These are phyloP conservation scores for Alternaria sp. DNA, from an alignment of 2,329 filamentous ascomycete species.

Conservation along the genomic window DNA sequence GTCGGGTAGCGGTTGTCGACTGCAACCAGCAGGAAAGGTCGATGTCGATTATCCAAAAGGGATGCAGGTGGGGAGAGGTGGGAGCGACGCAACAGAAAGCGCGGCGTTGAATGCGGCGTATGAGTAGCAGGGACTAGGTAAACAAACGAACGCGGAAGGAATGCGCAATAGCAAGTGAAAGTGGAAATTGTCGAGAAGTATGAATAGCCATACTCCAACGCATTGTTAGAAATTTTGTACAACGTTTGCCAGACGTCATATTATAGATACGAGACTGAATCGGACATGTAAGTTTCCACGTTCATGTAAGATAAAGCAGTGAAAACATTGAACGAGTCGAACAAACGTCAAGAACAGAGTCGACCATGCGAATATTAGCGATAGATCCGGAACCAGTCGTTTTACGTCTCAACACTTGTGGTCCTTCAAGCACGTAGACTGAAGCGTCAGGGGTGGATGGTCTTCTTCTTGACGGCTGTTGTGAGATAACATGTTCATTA, in stretches of 20 bases:
- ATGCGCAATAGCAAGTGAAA: constrained; percentile 6
- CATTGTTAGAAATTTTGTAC: not conserved
- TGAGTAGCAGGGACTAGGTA: constrained; percentile 3
- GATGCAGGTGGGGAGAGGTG: constrained; percentile 7
- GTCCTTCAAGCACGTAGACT: not conserved
- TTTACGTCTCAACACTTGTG: not conserved
- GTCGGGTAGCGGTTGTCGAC: constrained; percentile 17
- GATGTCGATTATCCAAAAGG: constrained; percentile 9
- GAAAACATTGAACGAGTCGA: not conserved
- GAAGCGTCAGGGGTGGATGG: not conserved
- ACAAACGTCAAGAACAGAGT: not conserved
- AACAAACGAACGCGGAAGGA: constrained; percentile 17
- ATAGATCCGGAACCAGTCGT: not conserved
- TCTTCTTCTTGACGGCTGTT: not conserved
- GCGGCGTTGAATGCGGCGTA: not conserved
- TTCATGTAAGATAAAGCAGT: not conserved
- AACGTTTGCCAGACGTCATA: not conserved
- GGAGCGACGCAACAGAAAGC: constrained; percentile 1
- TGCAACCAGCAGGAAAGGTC: constrained; percentile 16
- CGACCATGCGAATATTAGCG: not conserved
- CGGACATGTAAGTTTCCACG: not conserved
- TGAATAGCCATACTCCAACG: not conserved
- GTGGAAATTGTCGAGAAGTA: not conserved
- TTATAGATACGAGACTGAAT: not conserved
- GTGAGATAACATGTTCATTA: not conserved